Evolutionary conservation across 2,329 filamentous ascomycete species (phyloP).

Genomic region (Diaporthe sp.): DNA sequence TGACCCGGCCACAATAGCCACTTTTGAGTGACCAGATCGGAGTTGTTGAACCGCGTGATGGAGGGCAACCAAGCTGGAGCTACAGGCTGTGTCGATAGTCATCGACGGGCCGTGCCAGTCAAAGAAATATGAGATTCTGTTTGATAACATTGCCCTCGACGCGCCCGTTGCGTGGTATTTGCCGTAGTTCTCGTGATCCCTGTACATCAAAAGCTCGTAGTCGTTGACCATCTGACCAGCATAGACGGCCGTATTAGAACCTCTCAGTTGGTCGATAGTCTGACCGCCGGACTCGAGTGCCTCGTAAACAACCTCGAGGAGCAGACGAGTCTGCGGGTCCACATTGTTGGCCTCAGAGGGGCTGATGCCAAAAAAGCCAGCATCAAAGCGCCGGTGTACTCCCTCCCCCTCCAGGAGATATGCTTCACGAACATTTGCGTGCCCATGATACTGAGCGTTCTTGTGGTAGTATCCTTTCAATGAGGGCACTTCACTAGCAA

Average conservation of each 20-base stretch:
- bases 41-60: slow-evolving; percentile 55
- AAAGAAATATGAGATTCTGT: slow-evolving; percentile 55
- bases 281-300: slow-evolving; percentile 43
- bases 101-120: slow-evolving; percentile 49
- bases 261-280: slow-evolving; percentile 42
- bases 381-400: slow-evolving; percentile 41
- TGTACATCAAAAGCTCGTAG: slow-evolving; percentile 41
- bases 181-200: slow-evolving; percentile 42
- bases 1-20: slow-evolving; percentile 52
- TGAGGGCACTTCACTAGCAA: too few relatives aligned
- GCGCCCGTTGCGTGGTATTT: slow-evolving; percentile 52
- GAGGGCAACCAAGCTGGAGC: slow-evolving; percentile 54
- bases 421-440: neutral
- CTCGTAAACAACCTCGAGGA: slow-evolving; percentile 45
- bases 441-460: neutral
- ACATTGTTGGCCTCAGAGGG: slow-evolving; percentile 43
- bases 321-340: slow-evolving; percentile 32
- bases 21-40: slow-evolving; percentile 47
- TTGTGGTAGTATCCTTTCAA: too few relatives aligned
- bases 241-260: slow-evolving; percentile 49
- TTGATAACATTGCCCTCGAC: slow-evolving; percentile 46
- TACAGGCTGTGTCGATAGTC: slow-evolving; percentile 61
- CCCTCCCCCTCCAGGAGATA: neutral
- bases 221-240: slow-evolving; percentile 46
- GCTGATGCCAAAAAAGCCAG: slow-evolving; percentile 48